Evolutionary conservation across 257 asterid species (phyloP), one percentile per base, ranked within the genome.

Genomic region (Rehmannia glutinosa): DNA sequence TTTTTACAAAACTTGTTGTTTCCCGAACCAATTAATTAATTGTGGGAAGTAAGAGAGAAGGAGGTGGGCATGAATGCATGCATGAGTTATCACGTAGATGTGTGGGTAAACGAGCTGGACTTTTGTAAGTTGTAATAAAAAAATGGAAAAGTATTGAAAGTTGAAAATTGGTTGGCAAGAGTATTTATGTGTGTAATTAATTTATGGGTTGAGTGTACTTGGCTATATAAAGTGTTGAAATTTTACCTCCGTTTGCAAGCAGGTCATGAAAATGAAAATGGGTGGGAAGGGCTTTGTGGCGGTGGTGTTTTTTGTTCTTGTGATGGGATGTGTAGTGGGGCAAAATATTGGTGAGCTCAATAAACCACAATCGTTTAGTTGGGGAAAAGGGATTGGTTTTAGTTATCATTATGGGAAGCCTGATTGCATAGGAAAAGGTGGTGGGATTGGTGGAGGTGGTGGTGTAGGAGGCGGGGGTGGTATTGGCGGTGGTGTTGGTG

Each of bases 11-110:
- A n/a, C n/a, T 36, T 58, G 23, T 30, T 57, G 66, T 42, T 68
- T 56, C 46, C 38, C 66, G 38, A 45, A 56, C 28, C 49, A 69
- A 69, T 36, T 69, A 45, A 33, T 6, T 69, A 45, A 33, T 8
- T 25, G 39, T 55, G 21, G 39, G 15, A 43, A 51, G 71, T 32
- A 52, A 46, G 69, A 50, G 66, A 53, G 49, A 38, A 62, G 50
- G 81, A 69, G 77, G 81, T 68, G 79, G 64, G 21, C 69, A 72
- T 75, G 77, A 75, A 79, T 80, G 72, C 77, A 70, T 69, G 71
- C 81, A 64, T 60, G 56, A 50, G 61, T 51, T 55, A 56, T 75
- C 73, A 73, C 69, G 77, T 52, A 64, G 12, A 28, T 59, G 58
- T 62, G 62, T 68, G 59, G 78, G 68, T 58, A 73, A 65, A 73